Evolutionary conservation across 371 early-diverging fungal genomes (phyloP), one percentile per base, ranked within the genome.

Genomic region (Sanchytrium tribonematis): DNA sequence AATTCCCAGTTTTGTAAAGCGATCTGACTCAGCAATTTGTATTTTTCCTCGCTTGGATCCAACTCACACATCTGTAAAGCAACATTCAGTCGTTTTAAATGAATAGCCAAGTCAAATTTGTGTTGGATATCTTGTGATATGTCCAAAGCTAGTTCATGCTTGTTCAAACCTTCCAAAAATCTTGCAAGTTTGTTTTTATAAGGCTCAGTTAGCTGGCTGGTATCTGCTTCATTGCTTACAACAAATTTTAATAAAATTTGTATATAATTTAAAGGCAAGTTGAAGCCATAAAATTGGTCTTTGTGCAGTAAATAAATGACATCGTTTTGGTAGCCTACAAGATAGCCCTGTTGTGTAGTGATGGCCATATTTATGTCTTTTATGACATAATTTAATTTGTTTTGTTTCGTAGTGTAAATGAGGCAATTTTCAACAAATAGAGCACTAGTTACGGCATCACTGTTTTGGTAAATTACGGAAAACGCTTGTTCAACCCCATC

Each of bases 381-480:
- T 1, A 97, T 93, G 32, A 95, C 77, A 73, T 96, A 96, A 78
- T 88, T 93, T 71, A 96, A 80, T 30, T 95, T 85, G 77, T 93
- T 91, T 70, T 84, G 79, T 17, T 83, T 75, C 74, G 86, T 91
- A 66, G 91, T 88, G 79, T 93, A 96, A 71, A 97, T 90, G 75
- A 97, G 92, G 77, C 97, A 93, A 77, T 94, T 94, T 29, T 95
- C 97, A 70, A 93, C 90, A 97, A 97, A 97, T 71, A 83, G 82
- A 30, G 93, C 98, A 0, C 92, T 90, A 74, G 84, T 84, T 65
- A 95, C 84, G 70, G 85, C 84, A 72, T 96, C 97, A 12, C 84
- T 75, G 70, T 94, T 83, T 73, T 95, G 94, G 30, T 86, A 82
- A n/a, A 92, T 81, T 74, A 96, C 88, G 69, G 93, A 93, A 71